phyloP scores from a whole-genome alignment of 805 yeast species.

The Zygotorulaspora danielsina region DNA sequence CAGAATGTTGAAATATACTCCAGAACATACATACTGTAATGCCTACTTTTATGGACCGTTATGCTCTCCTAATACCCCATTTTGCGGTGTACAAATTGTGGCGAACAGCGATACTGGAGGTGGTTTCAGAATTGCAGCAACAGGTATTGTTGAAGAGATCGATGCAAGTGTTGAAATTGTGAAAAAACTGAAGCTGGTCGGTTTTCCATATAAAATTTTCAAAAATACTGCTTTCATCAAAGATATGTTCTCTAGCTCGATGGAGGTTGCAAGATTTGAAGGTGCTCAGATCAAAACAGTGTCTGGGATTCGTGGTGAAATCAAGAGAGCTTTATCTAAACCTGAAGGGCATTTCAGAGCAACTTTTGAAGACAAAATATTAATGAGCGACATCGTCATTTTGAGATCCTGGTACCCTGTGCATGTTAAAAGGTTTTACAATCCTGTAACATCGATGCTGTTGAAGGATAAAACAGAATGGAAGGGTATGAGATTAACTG shows the following conservation, averaged over 20 bases:
- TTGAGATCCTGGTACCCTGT: conserved; percentile 97
- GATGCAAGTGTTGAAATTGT: conserved; percentile 88
- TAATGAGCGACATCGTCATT: conserved; percentile 84
- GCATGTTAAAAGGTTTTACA: conserved; percentile 81
- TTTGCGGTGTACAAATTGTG: conserved; percentile 89
- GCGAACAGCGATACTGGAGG: conserved; percentile 82
- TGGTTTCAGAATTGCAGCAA: conserved; percentile 90
- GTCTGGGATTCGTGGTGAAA: conserved; percentile 96
- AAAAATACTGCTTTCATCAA: conserved; percentile 95
- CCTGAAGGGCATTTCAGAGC: conserved; percentile 97
- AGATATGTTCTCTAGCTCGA: conserved; percentile 88
- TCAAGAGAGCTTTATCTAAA: conserved; percentile 86
- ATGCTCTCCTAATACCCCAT: conserved; percentile 95
- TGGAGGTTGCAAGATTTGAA: conserved; percentile 96
- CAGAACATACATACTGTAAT: conserved; percentile 94
- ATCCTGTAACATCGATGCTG: conserved; percentile 90
- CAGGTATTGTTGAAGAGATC: conserved; percentile 92
- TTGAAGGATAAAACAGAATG: conserved; percentile 75
- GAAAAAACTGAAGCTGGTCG: conserved; percentile 90
- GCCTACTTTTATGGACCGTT: conserved; percentile 96
- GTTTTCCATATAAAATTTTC: conserved; percentile 89
- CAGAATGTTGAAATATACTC: conserved; percentile 96
- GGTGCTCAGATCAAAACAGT: conserved; percentile 97
- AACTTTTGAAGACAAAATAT: conserved; percentile 90
- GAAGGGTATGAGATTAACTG: conserved; percentile 96